Evolutionary conservation across 1,284 basidiomycete species (phyloP).

Genomic region (Ceratobasidium sp.): DNA sequence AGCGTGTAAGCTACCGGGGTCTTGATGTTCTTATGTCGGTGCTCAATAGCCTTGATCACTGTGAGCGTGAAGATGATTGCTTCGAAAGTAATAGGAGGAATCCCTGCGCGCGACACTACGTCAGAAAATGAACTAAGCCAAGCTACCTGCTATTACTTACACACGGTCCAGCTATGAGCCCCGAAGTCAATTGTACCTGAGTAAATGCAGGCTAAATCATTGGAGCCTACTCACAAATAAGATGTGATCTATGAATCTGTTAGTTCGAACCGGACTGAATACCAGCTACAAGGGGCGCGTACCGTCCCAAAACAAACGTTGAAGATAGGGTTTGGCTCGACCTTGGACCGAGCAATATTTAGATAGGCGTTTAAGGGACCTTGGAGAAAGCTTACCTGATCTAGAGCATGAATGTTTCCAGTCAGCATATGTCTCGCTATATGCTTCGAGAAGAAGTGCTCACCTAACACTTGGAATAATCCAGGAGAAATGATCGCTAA

Average conservation of each 20-base stretch:
- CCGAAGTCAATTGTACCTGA: not conserved
- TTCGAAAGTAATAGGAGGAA: constrained; percentile 47
- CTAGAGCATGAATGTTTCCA: not conserved
- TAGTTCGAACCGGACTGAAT: not conserved
- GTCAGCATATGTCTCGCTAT: not conserved
- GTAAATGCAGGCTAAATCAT: not conserved
- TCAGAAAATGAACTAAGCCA: not conserved
- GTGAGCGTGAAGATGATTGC: constrained; percentile 45
- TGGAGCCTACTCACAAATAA: constrained; percentile 28
- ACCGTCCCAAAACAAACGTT: constrained; percentile 46
- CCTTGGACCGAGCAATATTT: constrained; percentile 14
- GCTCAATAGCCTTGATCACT: constrained; percentile 41
- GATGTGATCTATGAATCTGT: constrained; percentile 23
- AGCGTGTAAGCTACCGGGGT: constrained; percentile 47
- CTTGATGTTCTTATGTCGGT: constrained; percentile 31
- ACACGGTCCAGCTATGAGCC: constrained; percentile 33
- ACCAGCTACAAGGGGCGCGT: not conserved
- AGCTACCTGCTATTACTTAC: constrained; percentile 4
- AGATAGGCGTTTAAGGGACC: not conserved
- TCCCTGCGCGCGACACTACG: constrained; percentile 17
- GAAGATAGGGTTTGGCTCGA: constrained; percentile 41
- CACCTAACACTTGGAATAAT: constrained; percentile 39
- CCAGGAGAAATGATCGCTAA: constrained; percentile 44
- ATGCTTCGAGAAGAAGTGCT: constrained; percentile 4
- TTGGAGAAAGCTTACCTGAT: constrained; percentile 13